A percentile compares a stretch with the other conserved stretches of the same genome.
Evolutionary conservation across 1,284 basidiomycete species (phyloP).

Genomic region (Rhodotorula sp.): DNA sequence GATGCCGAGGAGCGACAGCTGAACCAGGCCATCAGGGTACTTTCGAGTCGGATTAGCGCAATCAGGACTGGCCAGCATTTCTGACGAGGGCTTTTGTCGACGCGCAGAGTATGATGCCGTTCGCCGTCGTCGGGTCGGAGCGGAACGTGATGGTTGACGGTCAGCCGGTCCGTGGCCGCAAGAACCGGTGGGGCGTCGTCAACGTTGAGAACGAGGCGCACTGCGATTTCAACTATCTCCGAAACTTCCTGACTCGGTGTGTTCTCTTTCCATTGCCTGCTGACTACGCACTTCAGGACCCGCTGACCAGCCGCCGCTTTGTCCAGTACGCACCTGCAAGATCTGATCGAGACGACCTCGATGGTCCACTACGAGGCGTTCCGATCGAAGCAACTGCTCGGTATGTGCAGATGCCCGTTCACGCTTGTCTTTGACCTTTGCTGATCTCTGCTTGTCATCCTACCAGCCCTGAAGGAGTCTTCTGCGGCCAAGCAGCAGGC

Average conservation of each 20-base stretch:
- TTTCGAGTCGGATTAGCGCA: slow-evolving; percentile 44
- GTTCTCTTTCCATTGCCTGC: slow-evolving; percentile 44
- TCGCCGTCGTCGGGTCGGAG: slow-evolving; percentile 95
- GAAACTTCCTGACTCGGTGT: slow-evolving; percentile 90
- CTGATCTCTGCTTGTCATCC: background rate
- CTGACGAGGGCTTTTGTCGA: background rate
- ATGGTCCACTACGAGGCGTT: slow-evolving; percentile 99
- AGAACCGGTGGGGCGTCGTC: slow-evolving; percentile 97
- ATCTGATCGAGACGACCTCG: slow-evolving; percentile 96
- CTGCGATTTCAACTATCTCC: slow-evolving; percentile 96
- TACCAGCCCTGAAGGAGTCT: slow-evolving; percentile 69
- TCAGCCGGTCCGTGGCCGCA: slow-evolving; percentile 89
- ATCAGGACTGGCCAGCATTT: background rate
- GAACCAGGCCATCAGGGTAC: slow-evolving; percentile 84
- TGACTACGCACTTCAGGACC: background rate
- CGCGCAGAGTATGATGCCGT: slow-evolving; percentile 81
- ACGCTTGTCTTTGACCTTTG: background rate
- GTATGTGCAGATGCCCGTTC: background rate
- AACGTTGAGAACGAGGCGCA: slow-evolving; percentile 95
- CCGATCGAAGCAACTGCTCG: slow-evolving; percentile 93
- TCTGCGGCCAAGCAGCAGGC: slow-evolving; percentile 43
- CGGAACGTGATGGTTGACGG: slow-evolving; percentile 91
- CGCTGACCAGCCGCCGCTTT: slow-evolving; percentile 15
- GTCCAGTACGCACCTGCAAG: slow-evolving; percentile 97
- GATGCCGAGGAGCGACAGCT: slow-evolving; percentile 85